phyloP scores from a whole-genome alignment of 306 rosid genomes.

The Hippophae gyantsensis region DNA sequence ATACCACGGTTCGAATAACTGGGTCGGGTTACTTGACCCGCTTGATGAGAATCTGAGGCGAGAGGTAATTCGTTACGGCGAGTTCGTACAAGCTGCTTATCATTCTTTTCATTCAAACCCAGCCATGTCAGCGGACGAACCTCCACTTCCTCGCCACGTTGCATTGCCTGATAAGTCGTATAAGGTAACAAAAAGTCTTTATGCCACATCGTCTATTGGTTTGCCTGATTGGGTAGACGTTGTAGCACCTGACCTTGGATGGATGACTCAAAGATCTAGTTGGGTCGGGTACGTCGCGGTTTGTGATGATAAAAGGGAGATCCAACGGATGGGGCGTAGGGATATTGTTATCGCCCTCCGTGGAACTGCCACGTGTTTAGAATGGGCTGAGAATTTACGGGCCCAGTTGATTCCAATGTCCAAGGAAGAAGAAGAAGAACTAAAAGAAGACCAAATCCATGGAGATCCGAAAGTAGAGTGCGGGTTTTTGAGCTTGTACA shows the following conservation, averaged over 20 bases:
- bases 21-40: conserved; percentile 82
- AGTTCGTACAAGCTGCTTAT: conserved; percentile 80
- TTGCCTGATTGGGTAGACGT: conserved; percentile 77
- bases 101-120: conserved; percentile 66
- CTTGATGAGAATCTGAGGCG: conserved; percentile 91
- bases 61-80: conserved; percentile 79
- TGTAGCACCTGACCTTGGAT: conserved; percentile 73
- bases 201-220: conserved; percentile 75
- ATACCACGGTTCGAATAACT: conserved; percentile 65
- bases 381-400: conserved; percentile 82
- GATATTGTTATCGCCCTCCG: conserved; percentile 83
- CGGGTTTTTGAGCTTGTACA: conserved; percentile 70
- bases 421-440: background rate
- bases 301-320: conserved; percentile 67
- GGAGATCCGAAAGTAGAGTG: conserved; percentile 55
- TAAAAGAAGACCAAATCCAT: background rate
- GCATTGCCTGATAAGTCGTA: conserved; percentile 46
- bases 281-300: conserved; percentile 95
- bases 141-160: conserved; percentile 41
- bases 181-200: conserved; percentile 67
- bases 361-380: conserved; percentile 88
- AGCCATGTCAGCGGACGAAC: conserved; percentile 45
- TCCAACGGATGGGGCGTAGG: conserved; percentile 68
- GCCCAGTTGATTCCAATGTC: conserved; percentile 45
- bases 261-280: conserved; percentile 97